Evolutionary conservation across 2,329 filamentous ascomycete species (phyloP).

Genomic region (Blastomyces silverae): DNA sequence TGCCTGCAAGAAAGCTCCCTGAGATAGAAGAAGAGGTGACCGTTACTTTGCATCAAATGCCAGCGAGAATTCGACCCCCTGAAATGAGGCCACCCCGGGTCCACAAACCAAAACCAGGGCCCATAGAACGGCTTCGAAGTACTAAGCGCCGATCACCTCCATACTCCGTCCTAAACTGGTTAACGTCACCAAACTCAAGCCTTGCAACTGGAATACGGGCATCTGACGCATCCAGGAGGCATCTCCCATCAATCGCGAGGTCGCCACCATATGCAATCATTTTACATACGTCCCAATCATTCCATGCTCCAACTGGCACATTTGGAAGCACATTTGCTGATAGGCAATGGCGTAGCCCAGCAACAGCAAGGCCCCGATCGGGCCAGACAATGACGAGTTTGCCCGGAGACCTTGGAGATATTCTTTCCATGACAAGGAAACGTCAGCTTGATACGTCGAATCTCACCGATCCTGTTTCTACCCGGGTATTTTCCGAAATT

Average conservation of each 20-base stretch:
- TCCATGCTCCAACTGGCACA: constrained; percentile 39
- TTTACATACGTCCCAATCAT: constrained; percentile 36
- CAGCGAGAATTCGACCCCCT: constrained; percentile 26
- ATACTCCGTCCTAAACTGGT: constrained; percentile 19
- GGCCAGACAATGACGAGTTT: not conserved
- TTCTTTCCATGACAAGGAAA: constrained; percentile 25
- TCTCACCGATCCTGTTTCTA: constrained; percentile 25
- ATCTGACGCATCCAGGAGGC: constrained; percentile 3
- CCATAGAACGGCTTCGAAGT: constrained; percentile 28
- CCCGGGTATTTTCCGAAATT: constrained; percentile 29
- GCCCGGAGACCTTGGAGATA: constrained; percentile 26
- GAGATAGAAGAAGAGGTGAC: constrained; percentile 30
- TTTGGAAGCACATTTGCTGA: constrained; percentile 36
- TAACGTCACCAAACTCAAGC: constrained; percentile 18
- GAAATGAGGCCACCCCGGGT: constrained; percentile 15
- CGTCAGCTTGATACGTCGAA: constrained; percentile 20
- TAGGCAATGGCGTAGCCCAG: not conserved
- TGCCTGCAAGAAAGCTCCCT: constrained; percentile 24
- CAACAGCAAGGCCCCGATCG: not conserved
- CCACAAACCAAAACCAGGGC: constrained; percentile 18
- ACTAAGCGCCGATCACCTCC: constrained; percentile 24
- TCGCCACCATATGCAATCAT: constrained; percentile 32
- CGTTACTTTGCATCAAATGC: constrained; percentile 35
- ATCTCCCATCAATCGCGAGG: constrained; percentile 23
- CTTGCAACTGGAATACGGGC: not conserved